Conservation (phyloP, 1,284 basidiomycete genomes). For the Melampsora larici-populina region DNA sequence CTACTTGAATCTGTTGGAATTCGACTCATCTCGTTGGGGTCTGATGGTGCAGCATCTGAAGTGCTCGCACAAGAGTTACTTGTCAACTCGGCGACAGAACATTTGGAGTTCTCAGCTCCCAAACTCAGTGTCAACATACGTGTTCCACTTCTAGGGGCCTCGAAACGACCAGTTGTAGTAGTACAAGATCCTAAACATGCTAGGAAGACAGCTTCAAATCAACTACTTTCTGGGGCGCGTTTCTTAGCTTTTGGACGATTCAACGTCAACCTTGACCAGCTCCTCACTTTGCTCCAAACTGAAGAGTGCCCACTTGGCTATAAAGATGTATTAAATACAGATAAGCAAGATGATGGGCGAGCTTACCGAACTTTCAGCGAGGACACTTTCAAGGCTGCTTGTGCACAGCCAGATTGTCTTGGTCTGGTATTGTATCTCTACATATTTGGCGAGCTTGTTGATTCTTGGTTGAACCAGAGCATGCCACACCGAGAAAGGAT, state of each 20-base stretch:
- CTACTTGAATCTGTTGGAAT: no score
- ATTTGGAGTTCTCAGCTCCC: not conserved
- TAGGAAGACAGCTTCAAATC: no score
- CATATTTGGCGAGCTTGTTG: constrained; percentile 18
- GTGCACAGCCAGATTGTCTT: not conserved
- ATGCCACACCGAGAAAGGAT: constrained; percentile 4
- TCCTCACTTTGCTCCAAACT: not conserved
- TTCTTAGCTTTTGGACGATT: constrained; percentile 19
- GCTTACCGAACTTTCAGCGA: no score
- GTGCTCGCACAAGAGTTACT: no score
- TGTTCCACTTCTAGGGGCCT: constrained; percentile 2
- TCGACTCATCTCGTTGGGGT: no score
- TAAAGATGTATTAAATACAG: not conserved
- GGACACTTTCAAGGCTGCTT: not conserved
- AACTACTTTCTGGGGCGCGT: no score
- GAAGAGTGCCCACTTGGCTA: not conserved
- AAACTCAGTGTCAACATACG: not conserved
- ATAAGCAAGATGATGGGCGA: not conserved
- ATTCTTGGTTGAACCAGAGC: constrained; percentile 2
- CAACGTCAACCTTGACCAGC: constrained; percentile 9
- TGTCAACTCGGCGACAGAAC: not conserved
- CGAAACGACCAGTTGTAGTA: not conserved
- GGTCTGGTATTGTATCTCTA: constrained; percentile 5
- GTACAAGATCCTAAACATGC: no score
- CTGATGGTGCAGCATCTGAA: no score